Evolutionary conservation across 148 eudicot species (phyloP).

Genomic region (Silene conica): DNA sequence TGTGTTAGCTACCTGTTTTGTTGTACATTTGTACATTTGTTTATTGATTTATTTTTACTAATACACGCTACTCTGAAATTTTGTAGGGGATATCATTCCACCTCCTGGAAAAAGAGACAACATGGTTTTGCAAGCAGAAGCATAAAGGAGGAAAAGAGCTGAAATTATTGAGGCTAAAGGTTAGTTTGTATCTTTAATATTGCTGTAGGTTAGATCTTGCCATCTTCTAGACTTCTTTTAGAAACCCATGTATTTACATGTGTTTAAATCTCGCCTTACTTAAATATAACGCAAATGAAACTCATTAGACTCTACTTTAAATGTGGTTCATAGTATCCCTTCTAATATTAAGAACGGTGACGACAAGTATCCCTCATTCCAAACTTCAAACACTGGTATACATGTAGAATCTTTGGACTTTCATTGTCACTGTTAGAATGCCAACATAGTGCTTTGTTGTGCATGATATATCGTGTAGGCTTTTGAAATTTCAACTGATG

Average conservation of each 20-base stretch:
- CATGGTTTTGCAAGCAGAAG: conserved; percentile 99
- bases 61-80: conserved; percentile 9
- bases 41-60: not conserved
- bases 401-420: too few species aligned
- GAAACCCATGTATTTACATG: too few species aligned
- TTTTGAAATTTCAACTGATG: not conserved
- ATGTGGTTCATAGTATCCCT: too few species aligned
- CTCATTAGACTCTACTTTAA: too few species aligned
- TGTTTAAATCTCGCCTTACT: not conserved
- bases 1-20: not conserved
- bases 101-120: conserved; percentile 74
- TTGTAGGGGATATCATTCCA: conserved; percentile 93
- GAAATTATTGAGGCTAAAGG: conserved; percentile 93
- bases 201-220: too few species aligned
- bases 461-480: not conserved
- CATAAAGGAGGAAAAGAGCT: conserved; percentile 94
- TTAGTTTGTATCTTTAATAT: conserved; percentile 16
- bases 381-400: too few species aligned
- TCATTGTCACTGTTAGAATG: too few species aligned
- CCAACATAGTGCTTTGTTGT: too few species aligned
- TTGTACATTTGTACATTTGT: not conserved
- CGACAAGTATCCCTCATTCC: too few species aligned
- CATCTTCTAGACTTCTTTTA: too few species aligned
- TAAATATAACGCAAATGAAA: not conserved
- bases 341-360: too few species aligned